Conservation (phyloP, 331 rosid species). For the Pyracantha coccinea region DNA sequence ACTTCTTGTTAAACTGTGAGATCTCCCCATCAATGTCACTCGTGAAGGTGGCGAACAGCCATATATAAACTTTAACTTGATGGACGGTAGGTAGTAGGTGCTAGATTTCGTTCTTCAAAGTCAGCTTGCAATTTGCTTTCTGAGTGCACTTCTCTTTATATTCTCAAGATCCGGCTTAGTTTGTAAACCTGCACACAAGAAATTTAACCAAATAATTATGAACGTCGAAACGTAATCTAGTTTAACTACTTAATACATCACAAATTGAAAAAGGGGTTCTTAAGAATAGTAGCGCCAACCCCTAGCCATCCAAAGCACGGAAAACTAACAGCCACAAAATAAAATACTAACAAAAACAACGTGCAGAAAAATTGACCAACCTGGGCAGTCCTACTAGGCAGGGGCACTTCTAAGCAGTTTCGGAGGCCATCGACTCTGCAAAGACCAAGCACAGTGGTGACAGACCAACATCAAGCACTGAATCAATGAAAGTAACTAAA, state of each 20-base stretch:
- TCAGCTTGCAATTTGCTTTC: slow-evolving; percentile 3
- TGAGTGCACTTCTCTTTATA: slow-evolving; percentile 13
- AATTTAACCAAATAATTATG: neutral
- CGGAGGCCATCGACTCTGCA: slow-evolving; percentile 67
- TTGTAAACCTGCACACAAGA: slow-evolving; percentile 39
- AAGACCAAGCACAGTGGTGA: neutral
- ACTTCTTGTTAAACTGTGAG: neutral
- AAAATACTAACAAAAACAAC: neutral
- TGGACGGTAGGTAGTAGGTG: neutral
- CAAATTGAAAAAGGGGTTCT: neutral
- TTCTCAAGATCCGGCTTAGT: slow-evolving; percentile 45
- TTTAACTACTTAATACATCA: neutral
- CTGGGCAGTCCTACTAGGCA: slow-evolving; percentile 88
- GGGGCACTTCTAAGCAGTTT: slow-evolving; percentile 69
- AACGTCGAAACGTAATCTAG: neutral
- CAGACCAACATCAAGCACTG: neutral
- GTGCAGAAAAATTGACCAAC: slow-evolving; percentile 31
- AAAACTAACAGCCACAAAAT: neutral
- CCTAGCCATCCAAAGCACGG: neutral
- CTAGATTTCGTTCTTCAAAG: neutral
- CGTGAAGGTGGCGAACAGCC: neutral
- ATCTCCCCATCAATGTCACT: neutral
- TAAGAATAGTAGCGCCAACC: neutral
- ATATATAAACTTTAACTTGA: neutral
- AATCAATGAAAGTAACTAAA: neutral